phyloP scores from a whole-genome alignment of 805 yeast species.

The Isabelozyma gotoi region DNA sequence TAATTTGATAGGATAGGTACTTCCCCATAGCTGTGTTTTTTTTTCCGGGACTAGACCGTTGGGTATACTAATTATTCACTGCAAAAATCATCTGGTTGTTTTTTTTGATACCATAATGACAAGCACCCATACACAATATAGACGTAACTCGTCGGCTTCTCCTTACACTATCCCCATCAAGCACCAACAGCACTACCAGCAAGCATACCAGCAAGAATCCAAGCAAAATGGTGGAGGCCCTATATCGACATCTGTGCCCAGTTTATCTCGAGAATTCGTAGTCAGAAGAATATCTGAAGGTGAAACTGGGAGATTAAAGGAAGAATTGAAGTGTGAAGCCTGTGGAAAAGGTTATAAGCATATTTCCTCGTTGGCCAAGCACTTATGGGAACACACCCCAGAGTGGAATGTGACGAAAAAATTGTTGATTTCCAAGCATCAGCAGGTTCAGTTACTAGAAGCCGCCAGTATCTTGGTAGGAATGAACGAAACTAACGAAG shows the following conservation, averaged over 20 bases:
- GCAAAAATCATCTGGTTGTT: too few relatives aligned
- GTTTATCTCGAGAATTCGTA: constrained; percentile 65
- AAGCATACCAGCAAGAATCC: constrained; percentile 4
- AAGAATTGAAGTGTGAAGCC: constrained; percentile 83
- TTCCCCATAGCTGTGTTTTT: too few relatives aligned
- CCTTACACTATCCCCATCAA: constrained; percentile 30
- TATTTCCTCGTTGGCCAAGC: constrained; percentile 83
- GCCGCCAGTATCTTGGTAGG: constrained; percentile 77
- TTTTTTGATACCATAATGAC: background rate
- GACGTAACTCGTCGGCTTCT: constrained; percentile 25
- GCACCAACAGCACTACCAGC: constrained; percentile 16
- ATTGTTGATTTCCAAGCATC: constrained; percentile 79
- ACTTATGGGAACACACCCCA: constrained; percentile 92
- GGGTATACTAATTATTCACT: background rate
- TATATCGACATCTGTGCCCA: constrained; percentile 37
- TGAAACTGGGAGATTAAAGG: constrained; percentile 80
- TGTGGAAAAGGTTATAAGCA: constrained; percentile 92
- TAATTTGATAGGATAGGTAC: too few relatives aligned
- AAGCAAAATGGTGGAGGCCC: constrained; percentile 10
- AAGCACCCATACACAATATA: constrained; percentile 14
- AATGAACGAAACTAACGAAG: constrained; percentile 49
- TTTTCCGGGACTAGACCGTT: too few relatives aligned
- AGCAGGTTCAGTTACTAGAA: constrained; percentile 79
- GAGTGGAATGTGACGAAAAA: constrained; percentile 90
- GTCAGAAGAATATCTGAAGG: constrained; percentile 84